phyloP scores from a whole-genome alignment of 306 rosid species.

The Rosa chinensis region DNA sequence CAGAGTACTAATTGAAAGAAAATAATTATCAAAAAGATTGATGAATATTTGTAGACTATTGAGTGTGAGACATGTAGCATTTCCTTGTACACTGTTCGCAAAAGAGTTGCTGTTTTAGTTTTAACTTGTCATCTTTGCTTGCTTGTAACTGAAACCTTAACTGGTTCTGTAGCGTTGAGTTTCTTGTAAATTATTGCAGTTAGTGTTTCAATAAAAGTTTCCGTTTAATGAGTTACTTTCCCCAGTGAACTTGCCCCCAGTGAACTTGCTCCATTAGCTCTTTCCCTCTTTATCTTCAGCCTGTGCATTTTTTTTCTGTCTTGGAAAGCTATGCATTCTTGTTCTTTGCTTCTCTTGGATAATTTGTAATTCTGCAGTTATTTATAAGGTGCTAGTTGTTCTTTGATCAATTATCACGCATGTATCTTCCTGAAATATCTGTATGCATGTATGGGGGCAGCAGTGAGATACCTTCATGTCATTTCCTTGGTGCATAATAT shows the following conservation, averaged over 20 bases:
- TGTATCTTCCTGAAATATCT: neutral
- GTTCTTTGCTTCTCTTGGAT: neutral
- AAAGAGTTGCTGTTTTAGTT: slow-evolving; percentile 45
- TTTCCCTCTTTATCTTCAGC: too few relatives aligned
- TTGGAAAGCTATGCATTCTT: neutral
- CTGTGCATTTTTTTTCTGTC: neutral
- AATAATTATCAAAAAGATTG: slow-evolving; percentile 33
- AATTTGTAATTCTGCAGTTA: neutral
- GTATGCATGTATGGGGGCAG: neutral
- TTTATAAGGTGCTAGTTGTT: neutral
- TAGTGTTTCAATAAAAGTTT: slow-evolving; percentile 55
- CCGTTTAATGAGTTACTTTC: slow-evolving; percentile 1
- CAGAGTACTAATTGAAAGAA: slow-evolving; percentile 56
- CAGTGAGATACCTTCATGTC: neutral
- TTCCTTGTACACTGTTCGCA: slow-evolving; percentile 52
- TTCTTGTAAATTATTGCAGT: slow-evolving; percentile 57
- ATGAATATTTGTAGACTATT: slow-evolving; percentile 47
- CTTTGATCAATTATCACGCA: neutral
- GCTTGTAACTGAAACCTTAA: slow-evolving; percentile 58
- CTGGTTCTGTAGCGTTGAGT: slow-evolving; percentile 54
- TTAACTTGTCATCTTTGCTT: slow-evolving; percentile 34
- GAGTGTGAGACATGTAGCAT: slow-evolving; percentile 48
- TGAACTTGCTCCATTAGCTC: neutral
- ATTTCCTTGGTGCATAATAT: neutral
- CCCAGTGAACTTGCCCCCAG: neutral